These are phyloP conservation scores for Themeda triandra DNA, from an alignment of 176 grass and related monocot species.

Conservation along the genomic window DNA sequence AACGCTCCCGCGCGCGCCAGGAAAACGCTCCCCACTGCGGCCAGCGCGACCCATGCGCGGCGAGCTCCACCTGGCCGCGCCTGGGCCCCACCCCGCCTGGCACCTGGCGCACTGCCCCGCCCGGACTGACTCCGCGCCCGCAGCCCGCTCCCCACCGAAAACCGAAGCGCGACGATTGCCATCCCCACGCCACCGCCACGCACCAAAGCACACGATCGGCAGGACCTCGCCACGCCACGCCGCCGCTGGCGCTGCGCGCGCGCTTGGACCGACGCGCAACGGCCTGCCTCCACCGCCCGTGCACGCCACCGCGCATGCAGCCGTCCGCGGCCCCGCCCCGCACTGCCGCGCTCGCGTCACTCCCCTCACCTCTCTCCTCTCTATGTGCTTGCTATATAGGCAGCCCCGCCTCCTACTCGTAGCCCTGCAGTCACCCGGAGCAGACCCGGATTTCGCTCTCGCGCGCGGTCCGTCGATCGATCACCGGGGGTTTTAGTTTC, in stretches of 20 bases:
- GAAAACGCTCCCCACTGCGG: neutral
- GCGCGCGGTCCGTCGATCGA: neutral
- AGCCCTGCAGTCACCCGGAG: conserved; percentile 9
- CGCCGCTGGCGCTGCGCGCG: neutral
- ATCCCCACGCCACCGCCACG: neutral
- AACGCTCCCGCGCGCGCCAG: neutral
- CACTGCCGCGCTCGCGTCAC: conserved; percentile 9
- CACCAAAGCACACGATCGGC: neutral
- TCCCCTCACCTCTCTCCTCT: neutral
- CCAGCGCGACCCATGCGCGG: neutral
- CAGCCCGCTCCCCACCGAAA: neutral
- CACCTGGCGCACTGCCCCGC: too few relatives aligned
- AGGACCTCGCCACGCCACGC: conserved; percentile 10
- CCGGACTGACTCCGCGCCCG: neutral
- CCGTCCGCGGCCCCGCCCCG: neutral
- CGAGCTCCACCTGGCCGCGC: neutral
- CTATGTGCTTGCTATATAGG: conserved; percentile 24
- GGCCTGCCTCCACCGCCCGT: neutral
- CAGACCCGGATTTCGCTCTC: conserved; percentile 18
- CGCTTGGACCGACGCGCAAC: conserved; percentile 38
- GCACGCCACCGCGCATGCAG: conserved; percentile 22
- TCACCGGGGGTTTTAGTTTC: too few relatives aligned
- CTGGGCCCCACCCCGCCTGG: neutral
- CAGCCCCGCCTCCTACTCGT: neutral
- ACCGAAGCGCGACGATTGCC: conserved; percentile 4